phyloP scores from a whole-genome alignment of 805 yeast species.

The Priceomyces fermenticarens region DNA sequence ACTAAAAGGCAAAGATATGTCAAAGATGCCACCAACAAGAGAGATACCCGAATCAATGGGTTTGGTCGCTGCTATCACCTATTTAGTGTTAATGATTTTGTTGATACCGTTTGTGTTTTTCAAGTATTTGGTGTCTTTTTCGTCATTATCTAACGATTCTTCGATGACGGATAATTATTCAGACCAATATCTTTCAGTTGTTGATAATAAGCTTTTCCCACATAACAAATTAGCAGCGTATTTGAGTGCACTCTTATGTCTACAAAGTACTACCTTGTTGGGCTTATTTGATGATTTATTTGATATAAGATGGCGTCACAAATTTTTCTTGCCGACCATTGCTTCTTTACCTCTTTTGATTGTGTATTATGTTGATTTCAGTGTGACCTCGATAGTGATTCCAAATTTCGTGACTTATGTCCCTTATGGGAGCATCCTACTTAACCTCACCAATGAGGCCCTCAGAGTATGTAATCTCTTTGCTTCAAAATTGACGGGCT shows the following conservation, averaged over 20 bases:
- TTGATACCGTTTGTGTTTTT: conserved; percentile 87
- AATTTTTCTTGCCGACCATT: conserved; percentile 91
- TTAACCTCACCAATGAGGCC: conserved; percentile 17
- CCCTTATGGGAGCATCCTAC: conserved; percentile 22
- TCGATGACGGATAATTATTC: conserved; percentile 29
- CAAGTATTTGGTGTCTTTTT: conserved; percentile 59
- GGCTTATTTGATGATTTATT: conserved; percentile 94
- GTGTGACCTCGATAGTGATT: conserved; percentile 80
- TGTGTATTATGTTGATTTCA: conserved; percentile 91
- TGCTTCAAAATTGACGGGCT: conserved; percentile 33
- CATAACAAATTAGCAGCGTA: conserved; percentile 82
- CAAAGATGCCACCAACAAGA: conserved; percentile 65
- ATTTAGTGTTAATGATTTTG: conserved; percentile 74
- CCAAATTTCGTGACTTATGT: conserved; percentile 59
- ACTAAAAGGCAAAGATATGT: conserved; percentile 78
- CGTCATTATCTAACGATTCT: conserved; percentile 33
- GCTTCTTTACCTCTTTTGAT: conserved; percentile 89
- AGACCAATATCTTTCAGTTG: conserved; percentile 31
- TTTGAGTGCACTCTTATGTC: conserved; percentile 76
- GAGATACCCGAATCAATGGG: conserved; percentile 88
- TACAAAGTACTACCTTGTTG: conserved; percentile 77
- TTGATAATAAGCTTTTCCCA: conserved; percentile 53
- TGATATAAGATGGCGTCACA: conserved; percentile 96
- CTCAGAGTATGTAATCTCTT: conserved; percentile 28
- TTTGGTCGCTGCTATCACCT: conserved; percentile 79